A percentile compares a stretch with the other conserved stretches of the same genome.
Conservation (phyloP, 2,329 filamentous ascomycete genomes). For the Penicillium glabrum region DNA sequence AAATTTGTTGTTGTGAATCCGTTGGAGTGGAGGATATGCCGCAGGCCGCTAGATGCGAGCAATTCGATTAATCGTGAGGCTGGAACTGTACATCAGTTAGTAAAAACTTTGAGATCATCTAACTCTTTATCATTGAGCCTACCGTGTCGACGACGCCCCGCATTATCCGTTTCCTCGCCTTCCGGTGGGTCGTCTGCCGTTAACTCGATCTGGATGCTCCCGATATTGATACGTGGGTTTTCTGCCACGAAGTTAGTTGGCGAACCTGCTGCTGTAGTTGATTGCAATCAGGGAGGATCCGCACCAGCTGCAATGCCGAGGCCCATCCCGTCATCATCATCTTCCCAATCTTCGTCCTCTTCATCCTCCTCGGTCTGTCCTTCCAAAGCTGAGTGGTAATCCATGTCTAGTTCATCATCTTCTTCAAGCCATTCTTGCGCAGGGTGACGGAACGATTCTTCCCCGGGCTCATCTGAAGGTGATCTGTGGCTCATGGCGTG, state of each 20-base stretch:
- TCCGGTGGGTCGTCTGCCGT: constrained; percentile 39
- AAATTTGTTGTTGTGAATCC: constrained; percentile 19
- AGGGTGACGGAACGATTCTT: constrained; percentile 34
- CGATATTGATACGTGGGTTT: constrained; percentile 42
- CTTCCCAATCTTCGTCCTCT: constrained; percentile 15
- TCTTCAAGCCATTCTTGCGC: constrained; percentile 41
- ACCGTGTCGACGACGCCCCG: constrained; percentile 21
- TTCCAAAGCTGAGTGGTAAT: constrained; percentile 16
- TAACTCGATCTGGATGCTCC: constrained; percentile 33
- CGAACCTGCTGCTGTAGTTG: neutral
- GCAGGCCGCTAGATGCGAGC: constrained; percentile 54
- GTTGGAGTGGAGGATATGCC: constrained; percentile 49
- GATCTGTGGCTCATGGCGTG: constrained; percentile 31
- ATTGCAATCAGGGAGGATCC: neutral
- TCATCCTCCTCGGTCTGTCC: constrained; percentile 9
- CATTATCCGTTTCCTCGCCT: constrained; percentile 33
- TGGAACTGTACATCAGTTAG: constrained; percentile 28
- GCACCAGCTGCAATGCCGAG: constrained; percentile 29
- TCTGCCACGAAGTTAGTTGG: neutral
- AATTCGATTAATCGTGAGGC: constrained; percentile 53
- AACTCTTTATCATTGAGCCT: constrained; percentile 7
- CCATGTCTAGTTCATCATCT: constrained; percentile 30
- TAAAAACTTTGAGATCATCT: neutral
- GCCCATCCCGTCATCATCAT: constrained; percentile 53
- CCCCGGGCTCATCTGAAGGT: constrained; percentile 24